These are phyloP conservation scores for Boechera divaricarpa DNA, from an alignment of 345 rosid genomes.

Conservation along the genomic window DNA sequence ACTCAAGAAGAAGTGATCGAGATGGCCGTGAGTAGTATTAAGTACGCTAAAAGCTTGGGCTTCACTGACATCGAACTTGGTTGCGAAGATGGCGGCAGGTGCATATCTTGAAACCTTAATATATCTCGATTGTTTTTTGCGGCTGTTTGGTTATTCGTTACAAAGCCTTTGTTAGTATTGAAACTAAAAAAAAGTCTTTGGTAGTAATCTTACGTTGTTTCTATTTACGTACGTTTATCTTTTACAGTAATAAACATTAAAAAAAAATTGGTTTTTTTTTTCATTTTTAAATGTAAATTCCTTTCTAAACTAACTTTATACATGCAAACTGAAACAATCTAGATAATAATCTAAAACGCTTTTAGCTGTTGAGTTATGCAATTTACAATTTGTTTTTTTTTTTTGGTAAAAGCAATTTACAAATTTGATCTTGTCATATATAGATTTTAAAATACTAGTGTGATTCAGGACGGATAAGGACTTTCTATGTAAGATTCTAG, in stretches of 20 bases:
- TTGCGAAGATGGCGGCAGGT: conserved; percentile 96
- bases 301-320: not conserved
- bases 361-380: not conserved
- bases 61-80: conserved; percentile 82
- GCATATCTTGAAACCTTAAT: not conserved
- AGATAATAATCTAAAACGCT: not conserved
- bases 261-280: too few relatives aligned
- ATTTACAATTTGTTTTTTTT: not conserved
- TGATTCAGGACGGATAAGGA: conserved; percentile 70
- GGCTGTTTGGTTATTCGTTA: not conserved
- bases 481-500: conserved; percentile 73
- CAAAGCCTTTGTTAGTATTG: not conserved
- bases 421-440: not conserved
- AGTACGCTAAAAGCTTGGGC: conserved; percentile 72
- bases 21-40: conserved; percentile 68
- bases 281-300: too few relatives aligned
- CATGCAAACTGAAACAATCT: not conserved
- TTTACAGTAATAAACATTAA: not conserved
- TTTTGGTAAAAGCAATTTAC: not conserved
- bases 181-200: not conserved
- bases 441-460: not conserved
- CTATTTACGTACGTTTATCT: not conserved
- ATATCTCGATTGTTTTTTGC: not conserved
- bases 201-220: not conserved
- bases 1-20: conserved; percentile 71